Evolutionary conservation across 495 filamentous ascomycete species (phyloP).

Genomic region (Schizothecium vesticola): DNA sequence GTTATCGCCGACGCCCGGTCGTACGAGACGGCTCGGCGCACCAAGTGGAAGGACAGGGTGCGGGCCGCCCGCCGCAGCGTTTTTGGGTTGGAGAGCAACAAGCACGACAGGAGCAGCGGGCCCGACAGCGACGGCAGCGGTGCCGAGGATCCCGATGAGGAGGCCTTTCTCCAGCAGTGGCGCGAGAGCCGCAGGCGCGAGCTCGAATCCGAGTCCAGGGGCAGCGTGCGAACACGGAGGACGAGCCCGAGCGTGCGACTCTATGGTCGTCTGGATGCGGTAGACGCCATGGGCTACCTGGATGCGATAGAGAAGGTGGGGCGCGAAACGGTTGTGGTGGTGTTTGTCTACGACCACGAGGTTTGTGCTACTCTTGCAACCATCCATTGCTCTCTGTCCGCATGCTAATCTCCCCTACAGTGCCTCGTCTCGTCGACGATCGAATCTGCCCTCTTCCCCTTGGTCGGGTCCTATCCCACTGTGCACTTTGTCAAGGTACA

Average conservation of each 20-base stretch:
- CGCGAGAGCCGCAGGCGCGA: constrained; percentile 71
- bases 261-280: constrained; percentile 72
- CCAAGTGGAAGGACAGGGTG: constrained; percentile 49
- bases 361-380: constrained; percentile 46
- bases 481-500: constrained; percentile 88
- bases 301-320: constrained; percentile 90
- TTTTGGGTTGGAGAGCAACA: constrained; percentile 32
- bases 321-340: constrained; percentile 80
- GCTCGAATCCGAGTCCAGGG: constrained; percentile 52
- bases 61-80: constrained; percentile 41
- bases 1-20: constrained; percentile 93
- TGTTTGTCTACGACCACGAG: constrained; percentile 87
- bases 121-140: constrained; percentile 45
- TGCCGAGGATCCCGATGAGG: constrained; percentile 53
- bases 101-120: constrained; percentile 43
- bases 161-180: constrained; percentile 79
- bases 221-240: constrained; percentile 47
- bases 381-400: neutral
- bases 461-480: constrained; percentile 63
- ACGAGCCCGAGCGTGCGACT: constrained; percentile 65
- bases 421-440: constrained; percentile 67
- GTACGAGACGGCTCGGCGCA: constrained; percentile 76
- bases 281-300: constrained; percentile 87
- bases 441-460: constrained; percentile 65
- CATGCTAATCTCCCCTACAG: constrained; percentile 42